Base-by-base conservation (phyloP, 495 filamentous ascomycete species). In the Venustampulla echinocandica region DNA sequence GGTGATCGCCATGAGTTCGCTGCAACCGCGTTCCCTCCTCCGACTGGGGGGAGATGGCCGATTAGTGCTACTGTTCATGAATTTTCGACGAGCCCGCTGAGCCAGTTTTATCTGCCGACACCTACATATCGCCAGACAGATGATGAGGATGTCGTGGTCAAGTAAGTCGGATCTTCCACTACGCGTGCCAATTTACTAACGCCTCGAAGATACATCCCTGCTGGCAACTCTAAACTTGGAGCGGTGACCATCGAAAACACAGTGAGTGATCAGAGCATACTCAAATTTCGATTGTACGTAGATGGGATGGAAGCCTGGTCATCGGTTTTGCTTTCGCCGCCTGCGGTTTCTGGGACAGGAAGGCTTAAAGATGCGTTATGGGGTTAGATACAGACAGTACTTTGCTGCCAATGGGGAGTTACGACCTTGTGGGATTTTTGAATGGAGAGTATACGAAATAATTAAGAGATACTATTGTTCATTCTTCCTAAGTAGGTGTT, bases 1-100 rank as follows among this genome's bases (percentile, higher is more conserved):
- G 92, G 92, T 10, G 92, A 98, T 55, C 66, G 92, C 3, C 92
- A 98, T 59, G 92, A 98, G 62, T 97, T 97, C 61, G 92, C 83
- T 20, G 88, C 90, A 0, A 96, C 90, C 0, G 78, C 80, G 4
- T 94, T 95, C 65, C 85, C 85, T 4, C 84, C 85, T 35, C 84
- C 87, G 18, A 65, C 46, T 27, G 60, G 70, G 13, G 62, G 69
- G 18, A 66, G 62, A 42, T 82, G 77, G 79, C 69, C 71, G 0
- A 62, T 76, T 25, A 71, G 58, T 22, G 69, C 75, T 0, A 78
- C 84, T 0, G 78, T 93, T 1, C 78, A 88, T 54, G 90, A 97
- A 64, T 97, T 95, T 60, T 87, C 81, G 32, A 85, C 82, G 11
- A 88, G 85, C 42, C 92, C 92, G 18, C 59, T 97, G 30, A 90